Base-by-base conservation (phyloP, 139 green algal species). In the Deuterostichococcus epilithicus region DNA sequence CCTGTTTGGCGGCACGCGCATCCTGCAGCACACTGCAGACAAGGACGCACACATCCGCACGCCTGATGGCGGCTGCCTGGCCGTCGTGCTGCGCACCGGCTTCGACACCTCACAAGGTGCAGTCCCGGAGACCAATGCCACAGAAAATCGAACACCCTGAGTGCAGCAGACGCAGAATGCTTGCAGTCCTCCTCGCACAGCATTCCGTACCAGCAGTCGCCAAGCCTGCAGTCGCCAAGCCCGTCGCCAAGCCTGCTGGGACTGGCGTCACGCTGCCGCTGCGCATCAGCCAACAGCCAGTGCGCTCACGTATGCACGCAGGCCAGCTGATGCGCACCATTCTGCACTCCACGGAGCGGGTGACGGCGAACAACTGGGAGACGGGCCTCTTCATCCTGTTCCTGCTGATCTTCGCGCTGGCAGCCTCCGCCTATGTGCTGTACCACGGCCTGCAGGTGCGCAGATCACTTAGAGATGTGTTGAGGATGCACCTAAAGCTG, bases 271-370 rank as follows among this genome's bases (percentile, higher is more conserved):
- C n/a, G n/a, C n/a, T n/a, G n/a, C n/a, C n/a, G n/a, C n/a, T n/a
- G n/a, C n/a, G n/a, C n/a, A n/a, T n/a, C n/a, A n/a, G n/a, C n/a
- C n/a, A n/a, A n/a, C n/a, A n/a, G n/a, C n/a, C n/a, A n/a, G n/a
- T n/a, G n/a, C n/a, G n/a, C n/a, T n/a, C n/a, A n/a, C n/a, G 42
- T 52, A 23, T 8, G 22, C 30, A 13, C 1, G 59, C 80, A 91
- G 84, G 88, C 36, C 90, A 91, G 44, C 89, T 99, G 39, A 99
- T 99, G 96, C 92, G 96, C 76, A 99, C 93, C 65, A 99, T 99
- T 77, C 83, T 99, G 42, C 97, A 97, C 86, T 94, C 88, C 69
- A 96, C 93, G 0, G 96, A 99, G 82, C 85, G 90, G 5, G 88
- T 99, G 13, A 96, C 87, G 0, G 96, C 96, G 78, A 98, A 99